Base-by-base conservation (phyloP, 2,329 filamentous ascomycete genomes). In the Penicillium sp. region DNA sequence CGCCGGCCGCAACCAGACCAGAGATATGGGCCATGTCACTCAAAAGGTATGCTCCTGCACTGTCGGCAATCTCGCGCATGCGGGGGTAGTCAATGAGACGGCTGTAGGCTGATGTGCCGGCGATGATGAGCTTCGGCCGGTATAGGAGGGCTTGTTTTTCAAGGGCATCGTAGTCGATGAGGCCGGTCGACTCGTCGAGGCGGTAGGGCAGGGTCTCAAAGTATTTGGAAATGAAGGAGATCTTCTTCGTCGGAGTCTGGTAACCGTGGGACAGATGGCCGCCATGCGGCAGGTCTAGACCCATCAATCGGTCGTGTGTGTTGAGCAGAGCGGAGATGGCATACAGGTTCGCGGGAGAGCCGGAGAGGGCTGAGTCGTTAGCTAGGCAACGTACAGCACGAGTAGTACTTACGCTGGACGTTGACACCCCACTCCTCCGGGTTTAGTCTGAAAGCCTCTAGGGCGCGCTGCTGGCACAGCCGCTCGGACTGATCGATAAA, bases 21-120 rank as follows among this genome's bases (percentile, higher is more conserved):
- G 94, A 98, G 78, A 99, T 98, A 82, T 99, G 95, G 61, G 95
- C 95, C 92, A 99, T 99, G 75, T 99, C 95, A 67, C 95, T 92
- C 67, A 99, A 87, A 56, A 99, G 88, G 83, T 98, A 99, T 67
- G 94, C 93, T 74, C 93, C 93, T 62, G 97, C 91, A 48, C 89
- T 91, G 81, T 98, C 93, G 66, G 93, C 92, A 74, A 98, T 96
- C 84, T 96, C 88, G 77, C 92, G 91, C 92, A 99, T 97, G 76
- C 93, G 91, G 69, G 87, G 88, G 79, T 98, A 99, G 84, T 99
- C 94, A 75, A 99, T 97, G 76, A 96, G 86, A 71, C 95, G 91
- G 86, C 94, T 97, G 89, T 99, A 99, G 60, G 95, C 95, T 58
- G 93, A 97, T 68, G 95, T 98, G 78, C 95, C 95, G 62, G 95